These are phyloP conservation scores for Solanum lycopersicoides DNA, from an alignment of 257 asterid genomes.

Conservation along the genomic window DNA sequence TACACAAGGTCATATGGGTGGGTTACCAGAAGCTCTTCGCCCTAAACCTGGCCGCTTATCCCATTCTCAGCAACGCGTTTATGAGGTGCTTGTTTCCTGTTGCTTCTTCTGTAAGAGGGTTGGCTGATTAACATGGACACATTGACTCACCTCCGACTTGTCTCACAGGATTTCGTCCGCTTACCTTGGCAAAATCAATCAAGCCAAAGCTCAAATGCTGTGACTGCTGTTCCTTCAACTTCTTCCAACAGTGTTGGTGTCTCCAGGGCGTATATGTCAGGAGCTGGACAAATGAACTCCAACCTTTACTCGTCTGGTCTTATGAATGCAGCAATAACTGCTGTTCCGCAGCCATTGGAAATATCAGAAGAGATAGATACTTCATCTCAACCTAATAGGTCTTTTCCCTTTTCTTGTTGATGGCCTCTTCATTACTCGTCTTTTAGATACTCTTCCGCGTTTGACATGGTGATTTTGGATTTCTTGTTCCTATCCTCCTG, in stretches of 20 bases:
- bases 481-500: not conserved
- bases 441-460: not conserved
- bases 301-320: conserved; percentile 46
- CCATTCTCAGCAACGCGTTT: conserved; percentile 88
- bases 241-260: conserved; percentile 42
- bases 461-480: not conserved
- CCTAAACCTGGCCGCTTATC: conserved; percentile 94
- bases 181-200: conserved; percentile 90
- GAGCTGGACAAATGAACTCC: conserved; percentile 49
- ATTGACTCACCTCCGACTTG: not conserved
- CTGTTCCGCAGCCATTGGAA: conserved; percentile 51
- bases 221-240: conserved; percentile 58
- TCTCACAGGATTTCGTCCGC: conserved; percentile 85
- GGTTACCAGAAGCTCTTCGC: conserved; percentile 86
- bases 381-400: conserved; percentile 64
- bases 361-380: conserved; percentile 52
- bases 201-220: conserved; percentile 58
- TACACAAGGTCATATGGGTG: conserved; percentile 70
- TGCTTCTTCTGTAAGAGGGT: not conserved
- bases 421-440: not conserved
- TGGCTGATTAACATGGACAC: not conserved
- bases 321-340: conserved; percentile 41
- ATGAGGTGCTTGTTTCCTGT: conserved; percentile 50
- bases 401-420: not conserved
- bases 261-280: conserved; percentile 43